A percentile compares a stretch with the other conserved stretches of the same genome.
These are phyloP conservation scores for Botrytis aclada DNA, from an alignment of 2,329 filamentous ascomycete genomes.

Conservation along the genomic window DNA sequence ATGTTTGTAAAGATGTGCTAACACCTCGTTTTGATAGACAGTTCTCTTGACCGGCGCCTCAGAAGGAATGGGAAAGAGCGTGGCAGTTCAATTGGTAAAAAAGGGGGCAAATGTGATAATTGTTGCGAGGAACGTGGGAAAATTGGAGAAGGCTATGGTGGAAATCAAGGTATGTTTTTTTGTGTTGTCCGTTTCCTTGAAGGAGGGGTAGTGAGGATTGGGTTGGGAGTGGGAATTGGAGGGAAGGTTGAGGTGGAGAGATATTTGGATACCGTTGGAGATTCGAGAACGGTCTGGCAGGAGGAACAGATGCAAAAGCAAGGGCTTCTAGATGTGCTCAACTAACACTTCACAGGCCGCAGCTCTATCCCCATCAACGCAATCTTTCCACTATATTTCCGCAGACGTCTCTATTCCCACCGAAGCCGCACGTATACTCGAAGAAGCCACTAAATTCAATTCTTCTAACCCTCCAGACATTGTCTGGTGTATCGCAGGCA, in stretches of 20 bases:
- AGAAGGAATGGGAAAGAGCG: conserved; percentile 82
- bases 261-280: background rate
- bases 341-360: conserved; percentile 48
- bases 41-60: conserved; percentile 87
- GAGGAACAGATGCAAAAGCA: background rate
- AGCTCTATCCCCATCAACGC: conserved; percentile 61
- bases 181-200: conserved; percentile 19
- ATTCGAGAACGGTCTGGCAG: background rate
- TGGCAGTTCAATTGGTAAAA: conserved; percentile 68
- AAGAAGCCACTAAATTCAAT: conserved; percentile 77
- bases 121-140: conserved; percentile 71
- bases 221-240: background rate
- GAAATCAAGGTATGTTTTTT: conserved; percentile 56
- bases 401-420: conserved; percentile 73
- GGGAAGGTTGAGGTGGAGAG: background rate
- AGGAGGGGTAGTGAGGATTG: background rate
- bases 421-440: conserved; percentile 68
- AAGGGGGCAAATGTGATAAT: conserved; percentile 87
- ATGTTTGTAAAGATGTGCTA: background rate
- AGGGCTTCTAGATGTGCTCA: background rate
- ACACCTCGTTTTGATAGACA: conserved; percentile 54
- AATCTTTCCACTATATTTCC: conserved; percentile 79
- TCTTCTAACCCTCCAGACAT: conserved; percentile 69
- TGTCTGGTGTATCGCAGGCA: conserved; percentile 87
- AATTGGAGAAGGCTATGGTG: conserved; percentile 68